Percentiles rank a stretch among this genome's conserved stretches.
These are phyloP conservation scores for Viola pubescens DNA, from an alignment of 441 rosid species.

Conservation along the genomic window DNA sequence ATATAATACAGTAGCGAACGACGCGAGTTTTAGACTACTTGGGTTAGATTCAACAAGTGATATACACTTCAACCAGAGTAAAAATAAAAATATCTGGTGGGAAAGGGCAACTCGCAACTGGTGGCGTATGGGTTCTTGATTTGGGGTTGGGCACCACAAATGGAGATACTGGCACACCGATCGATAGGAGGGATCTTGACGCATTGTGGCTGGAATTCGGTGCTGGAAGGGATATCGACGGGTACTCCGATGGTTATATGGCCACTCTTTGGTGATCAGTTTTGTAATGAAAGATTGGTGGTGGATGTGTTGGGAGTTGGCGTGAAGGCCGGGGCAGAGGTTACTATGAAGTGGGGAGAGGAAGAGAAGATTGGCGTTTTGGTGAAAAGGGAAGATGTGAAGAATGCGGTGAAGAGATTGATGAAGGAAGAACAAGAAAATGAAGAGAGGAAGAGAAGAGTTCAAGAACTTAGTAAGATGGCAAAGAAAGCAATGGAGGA, in stretches of 20 bases:
- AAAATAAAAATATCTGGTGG: no score
- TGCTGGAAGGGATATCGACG: conserved; percentile 19
- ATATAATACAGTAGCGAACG: no score
- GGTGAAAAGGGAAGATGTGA: conserved; percentile 26
- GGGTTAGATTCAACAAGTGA: no score
- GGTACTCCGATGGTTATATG: conserved; percentile 39
- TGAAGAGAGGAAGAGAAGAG: conserved; percentile 22
- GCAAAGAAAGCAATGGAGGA: no score
- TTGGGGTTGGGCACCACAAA: conserved; percentile 39
- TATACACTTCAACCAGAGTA: no score
- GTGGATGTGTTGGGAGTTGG: conserved; percentile 27
- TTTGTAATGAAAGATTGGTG: conserved; percentile 28
- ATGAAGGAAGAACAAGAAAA: conserved; percentile 26
- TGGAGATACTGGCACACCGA: conserved; percentile 26
- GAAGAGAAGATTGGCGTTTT: conserved; percentile 26
- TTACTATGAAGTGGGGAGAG: conserved; percentile 22
- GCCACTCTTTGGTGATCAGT: conserved; percentile 36
- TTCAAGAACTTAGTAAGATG: no score
- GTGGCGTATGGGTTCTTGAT: conserved; percentile 29
- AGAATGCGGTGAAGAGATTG: conserved; percentile 19
- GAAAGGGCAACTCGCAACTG: no score
- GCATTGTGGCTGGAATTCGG: conserved; percentile 41
- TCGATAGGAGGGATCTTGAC: conserved; percentile 37
- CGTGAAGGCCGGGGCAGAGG: conserved; percentile 21
- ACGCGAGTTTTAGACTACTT: no score